A percentile compares a stretch with the other conserved stretches of the same genome.
phyloP scores from a whole-genome alignment of 2,329 filamentous ascomycete genomes.

The Pochonia chlamydosporia region DNA sequence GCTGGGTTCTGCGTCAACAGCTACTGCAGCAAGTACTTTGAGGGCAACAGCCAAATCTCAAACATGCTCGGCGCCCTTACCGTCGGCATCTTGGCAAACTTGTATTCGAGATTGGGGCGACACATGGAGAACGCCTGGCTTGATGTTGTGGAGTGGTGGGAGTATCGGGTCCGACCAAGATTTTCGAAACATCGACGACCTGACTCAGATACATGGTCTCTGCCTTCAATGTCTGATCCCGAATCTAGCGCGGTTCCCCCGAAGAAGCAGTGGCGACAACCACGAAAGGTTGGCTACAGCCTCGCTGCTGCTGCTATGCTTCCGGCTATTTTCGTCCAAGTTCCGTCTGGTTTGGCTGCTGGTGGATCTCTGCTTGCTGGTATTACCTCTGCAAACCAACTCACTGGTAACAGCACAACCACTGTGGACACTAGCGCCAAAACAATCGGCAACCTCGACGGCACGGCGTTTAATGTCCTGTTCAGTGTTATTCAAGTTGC shows the following conservation, averaged over 20 bases:
- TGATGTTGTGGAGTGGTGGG: constrained; percentile 44
- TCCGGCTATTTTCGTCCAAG: constrained; percentile 75
- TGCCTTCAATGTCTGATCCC: constrained; percentile 23
- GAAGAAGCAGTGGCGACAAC: constrained; percentile 20
- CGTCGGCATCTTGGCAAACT: constrained; percentile 71
- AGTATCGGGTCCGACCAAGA: constrained; percentile 34
- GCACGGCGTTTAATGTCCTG: constrained; percentile 46
- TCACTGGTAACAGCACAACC: constrained; percentile 37
- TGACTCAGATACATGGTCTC: constrained; percentile 23
- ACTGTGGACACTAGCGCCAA: constrained; percentile 4
- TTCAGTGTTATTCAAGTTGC: constrained; percentile 56
- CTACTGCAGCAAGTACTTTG: constrained; percentile 62
- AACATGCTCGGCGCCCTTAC: constrained; percentile 73
- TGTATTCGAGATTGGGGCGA: constrained; percentile 65
- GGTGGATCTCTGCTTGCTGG: constrained; percentile 54
- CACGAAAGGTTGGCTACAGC: constrained; percentile 59
- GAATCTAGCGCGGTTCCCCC: constrained; percentile 23
- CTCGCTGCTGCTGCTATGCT: constrained; percentile 81
- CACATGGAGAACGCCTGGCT: constrained; percentile 50
- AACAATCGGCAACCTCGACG: constrained; percentile 29
- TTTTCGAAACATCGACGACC: constrained; percentile 24
- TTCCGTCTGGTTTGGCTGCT: constrained; percentile 57
- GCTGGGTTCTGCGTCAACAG: constrained; percentile 72
- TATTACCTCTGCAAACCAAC: constrained; percentile 48
- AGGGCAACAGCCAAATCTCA: constrained; percentile 65